Conservation (phyloP, 179 eudicot species). For the Nepenthes alata region DNA sequence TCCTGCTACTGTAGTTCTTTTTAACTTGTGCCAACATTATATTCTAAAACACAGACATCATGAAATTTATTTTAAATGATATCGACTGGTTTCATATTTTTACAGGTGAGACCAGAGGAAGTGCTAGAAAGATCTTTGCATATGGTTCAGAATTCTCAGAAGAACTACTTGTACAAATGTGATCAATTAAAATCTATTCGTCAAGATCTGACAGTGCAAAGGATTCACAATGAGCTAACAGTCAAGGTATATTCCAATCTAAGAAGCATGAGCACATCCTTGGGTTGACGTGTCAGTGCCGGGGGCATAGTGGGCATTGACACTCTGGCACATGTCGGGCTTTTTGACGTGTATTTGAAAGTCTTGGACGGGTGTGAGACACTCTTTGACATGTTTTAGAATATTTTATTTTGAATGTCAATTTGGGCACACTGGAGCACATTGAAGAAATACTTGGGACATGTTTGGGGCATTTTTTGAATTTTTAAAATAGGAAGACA, state of each 20-base stretch:
- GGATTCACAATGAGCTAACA: slow-evolving; percentile 82
- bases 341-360: too few relatives aligned
- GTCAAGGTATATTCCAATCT: slow-evolving; percentile 45
- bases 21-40: slow-evolving; percentile 1
- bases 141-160: slow-evolving; percentile 72
- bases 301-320: too few relatives aligned
- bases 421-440: too few relatives aligned
- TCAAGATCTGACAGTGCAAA: slow-evolving; percentile 95
- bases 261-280: too few relatives aligned
- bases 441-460: too few relatives aligned
- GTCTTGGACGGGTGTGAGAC: too few relatives aligned
- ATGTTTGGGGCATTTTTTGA: too few relatives aligned
- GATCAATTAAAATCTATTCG: slow-evolving; percentile 95
- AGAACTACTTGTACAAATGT: slow-evolving; percentile 78
- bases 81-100: slow-evolving; percentile 11
- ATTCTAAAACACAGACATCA: background rate
- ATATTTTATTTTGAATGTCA: too few relatives aligned
- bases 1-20: slow-evolving; percentile 64
- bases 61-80: background rate
- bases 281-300: too few relatives aligned
- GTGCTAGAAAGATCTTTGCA: slow-evolving; percentile 72
- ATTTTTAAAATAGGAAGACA: too few relatives aligned
- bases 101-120: slow-evolving; percentile 94
- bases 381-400: too few relatives aligned
- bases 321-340: too few relatives aligned